Evolutionary conservation across 257 asterid genomes (phyloP), one percentile per base, ranked within the genome.

Genomic region (Jasminum sambac): DNA sequence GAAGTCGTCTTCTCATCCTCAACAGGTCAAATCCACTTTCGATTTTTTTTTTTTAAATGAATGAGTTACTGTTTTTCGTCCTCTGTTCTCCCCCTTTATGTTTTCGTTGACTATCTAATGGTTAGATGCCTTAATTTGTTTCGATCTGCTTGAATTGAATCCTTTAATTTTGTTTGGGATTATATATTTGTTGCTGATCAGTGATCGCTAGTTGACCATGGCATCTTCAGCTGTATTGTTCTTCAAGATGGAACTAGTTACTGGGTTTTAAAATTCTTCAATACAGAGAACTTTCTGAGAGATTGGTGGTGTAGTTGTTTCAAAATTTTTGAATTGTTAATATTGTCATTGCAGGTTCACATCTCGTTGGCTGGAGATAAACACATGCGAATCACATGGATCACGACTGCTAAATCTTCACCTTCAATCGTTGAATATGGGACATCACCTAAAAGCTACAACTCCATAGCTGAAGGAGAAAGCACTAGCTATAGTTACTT

Each of bases 301-400:
- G 59, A 50, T 50, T 17, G 59, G n/a, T 50, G 24, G 8, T 3
- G 11, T 61, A 34, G 19, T 8, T 6, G 6, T 52, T 52, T 24
- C 26, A 11, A 6, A 52, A 19, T 52, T 19, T 52, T 24, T 5
- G 60, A 6, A 7, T 21, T 55, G 34, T 68, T 38, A 8, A 30
- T 12, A 43, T 72, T 37, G 36, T 46, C 36, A 23, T 48, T 69
- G 75, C 78, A 94, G 98, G 98, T 94, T 65, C 99, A 95, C 84
- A 87, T 88, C 80, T 91, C 99, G 70, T 84, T 95, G 78, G 99
- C 98, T 25, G 97, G 99, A 50, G 87, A 74, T 55, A 83, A 83
- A 24, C 91, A 85, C 72, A 85, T 91, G 88, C 82, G 96, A 8
- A 72, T 91, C 30, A 64, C 96, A 9, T 89, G 98, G 97, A 76